Evolutionary conservation across 495 filamentous ascomycete genomes (phyloP).

Genomic region (Penicillium cinerascens): DNA sequence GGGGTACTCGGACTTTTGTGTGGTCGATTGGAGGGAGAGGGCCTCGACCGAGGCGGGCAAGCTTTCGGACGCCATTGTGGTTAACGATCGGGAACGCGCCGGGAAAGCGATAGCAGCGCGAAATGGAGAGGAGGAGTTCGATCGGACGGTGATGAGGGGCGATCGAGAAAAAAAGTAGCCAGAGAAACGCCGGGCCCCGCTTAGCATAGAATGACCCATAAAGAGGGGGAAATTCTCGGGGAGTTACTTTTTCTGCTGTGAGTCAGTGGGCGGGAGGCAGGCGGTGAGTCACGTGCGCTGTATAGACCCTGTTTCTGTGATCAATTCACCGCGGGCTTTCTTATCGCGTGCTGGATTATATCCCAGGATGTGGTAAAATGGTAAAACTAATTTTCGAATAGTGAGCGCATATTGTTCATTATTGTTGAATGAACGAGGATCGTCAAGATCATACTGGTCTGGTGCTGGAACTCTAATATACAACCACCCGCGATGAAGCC

Average conservation of each 20-base stretch:
- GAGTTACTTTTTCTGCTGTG: slow-evolving; percentile 33
- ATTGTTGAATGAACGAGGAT: too few relatives aligned
- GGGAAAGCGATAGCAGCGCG: slow-evolving; percentile 11
- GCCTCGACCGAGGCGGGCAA: slow-evolving; percentile 38
- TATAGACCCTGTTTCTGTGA: slow-evolving; percentile 4
- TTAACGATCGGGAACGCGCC: slow-evolving; percentile 13
- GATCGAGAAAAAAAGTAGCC: slow-evolving; percentile 27
- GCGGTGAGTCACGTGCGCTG: slow-evolving; percentile 30
- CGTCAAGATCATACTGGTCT: too few relatives aligned
- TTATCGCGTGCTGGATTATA: too few relatives aligned
- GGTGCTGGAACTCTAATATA: too few relatives aligned
- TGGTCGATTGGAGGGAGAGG: slow-evolving; percentile 39
- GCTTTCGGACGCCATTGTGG: slow-evolving; percentile 34
- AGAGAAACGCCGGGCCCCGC: slow-evolving; percentile 43
- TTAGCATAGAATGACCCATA: slow-evolving; percentile 44
- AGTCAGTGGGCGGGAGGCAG: slow-evolving; percentile 29
- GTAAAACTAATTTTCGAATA: too few relatives aligned
- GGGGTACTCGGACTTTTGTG: slow-evolving; percentile 37
- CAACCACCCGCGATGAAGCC: too few relatives aligned
- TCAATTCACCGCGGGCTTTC: too few relatives aligned
- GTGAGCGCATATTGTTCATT: too few relatives aligned
- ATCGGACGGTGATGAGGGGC: slow-evolving; percentile 8
- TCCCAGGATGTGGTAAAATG: too few relatives aligned
- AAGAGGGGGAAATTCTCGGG: slow-evolving; percentile 31
- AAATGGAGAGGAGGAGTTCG: not conserved